These are phyloP conservation scores for Monosporascus cannonballus DNA, from an alignment of 2,329 filamentous ascomycete species.

Conservation along the genomic window DNA sequence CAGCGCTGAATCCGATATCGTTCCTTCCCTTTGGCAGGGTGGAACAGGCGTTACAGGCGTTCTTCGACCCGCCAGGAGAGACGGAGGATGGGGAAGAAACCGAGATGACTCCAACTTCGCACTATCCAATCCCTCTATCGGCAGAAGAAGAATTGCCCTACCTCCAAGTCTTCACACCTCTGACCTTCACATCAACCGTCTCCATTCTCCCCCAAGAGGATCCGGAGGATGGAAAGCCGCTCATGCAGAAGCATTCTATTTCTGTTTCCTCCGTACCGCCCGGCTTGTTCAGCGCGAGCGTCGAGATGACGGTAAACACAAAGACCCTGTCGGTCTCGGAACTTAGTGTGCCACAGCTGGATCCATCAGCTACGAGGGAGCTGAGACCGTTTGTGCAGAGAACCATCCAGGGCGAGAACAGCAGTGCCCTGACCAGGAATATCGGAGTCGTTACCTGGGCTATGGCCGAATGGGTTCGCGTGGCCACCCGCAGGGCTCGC, in stretches of 20 bases:
- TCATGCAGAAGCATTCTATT: constrained; percentile 51
- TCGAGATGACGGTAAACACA: constrained; percentile 56
- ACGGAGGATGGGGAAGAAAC: constrained; percentile 22
- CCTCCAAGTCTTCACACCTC: constrained; percentile 63
- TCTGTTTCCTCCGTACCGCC: constrained; percentile 41
- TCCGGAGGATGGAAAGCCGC: constrained; percentile 18
- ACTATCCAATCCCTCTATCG: constrained; percentile 57
- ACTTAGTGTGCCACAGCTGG: constrained; percentile 48
- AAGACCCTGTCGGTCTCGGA: constrained; percentile 42
- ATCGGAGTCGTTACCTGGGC: constrained; percentile 59
- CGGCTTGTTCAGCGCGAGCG: constrained; percentile 50
- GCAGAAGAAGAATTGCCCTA: constrained; percentile 62
- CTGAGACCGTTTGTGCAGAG: constrained; percentile 47
- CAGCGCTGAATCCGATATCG: constrained; percentile 43
- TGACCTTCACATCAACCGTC: constrained; percentile 54
- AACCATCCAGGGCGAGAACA: constrained; percentile 30
- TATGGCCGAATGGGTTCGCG: constrained; percentile 61
- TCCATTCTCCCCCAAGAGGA: constrained; percentile 33
- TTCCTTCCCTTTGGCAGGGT: constrained; percentile 45
- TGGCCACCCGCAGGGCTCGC: constrained; percentile 53
- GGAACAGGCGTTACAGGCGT: constrained; percentile 18
- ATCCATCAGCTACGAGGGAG: constrained; percentile 53
- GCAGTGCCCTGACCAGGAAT: constrained; percentile 47
- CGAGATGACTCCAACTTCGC: constrained; percentile 45
- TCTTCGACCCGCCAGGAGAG: constrained; percentile 13